Base-by-base conservation (phyloP, 2,329 filamentous ascomycete genomes). In the Botrytis aclada region DNA sequence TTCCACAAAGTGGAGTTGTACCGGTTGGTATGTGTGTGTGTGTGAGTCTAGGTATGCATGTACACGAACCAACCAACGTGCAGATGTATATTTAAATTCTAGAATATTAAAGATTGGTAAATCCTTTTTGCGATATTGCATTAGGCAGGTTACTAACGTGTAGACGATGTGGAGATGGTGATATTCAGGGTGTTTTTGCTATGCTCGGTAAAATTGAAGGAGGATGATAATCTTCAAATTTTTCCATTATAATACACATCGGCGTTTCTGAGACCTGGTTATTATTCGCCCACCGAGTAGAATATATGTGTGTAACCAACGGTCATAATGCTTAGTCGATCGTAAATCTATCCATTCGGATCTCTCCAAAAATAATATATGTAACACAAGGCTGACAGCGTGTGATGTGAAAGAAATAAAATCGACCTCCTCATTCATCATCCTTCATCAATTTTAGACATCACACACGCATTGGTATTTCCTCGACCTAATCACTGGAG, bases 311-410 rank as follows among this genome's bases (percentile, higher is more conserved):
- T 66, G 45, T 54, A 37, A 51, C 22, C 32, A 29, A 54, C 34
- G 34, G 32, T 54, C 64, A 67, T 66, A 9, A 51, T 67, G 34
- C 45, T 54, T 47, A 45, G 51, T 16, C 54, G 7, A 70, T 47
- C 56, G 39, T 45, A 45, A 47, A 22, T 37, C n/a, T 56, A 43
- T 45, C 67, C 39, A 54, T 29, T 34, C 64, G 32, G n/a, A 60
- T 43, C 0, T 18, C 37, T 34, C 34, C 14, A 20, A n/a, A 14
- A 10, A 61, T 32, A 18, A 16, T 18, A 20, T 2, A 32, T 10
- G 45, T 65, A 41, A 56, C 34, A 56, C 60, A 58, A 71, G 34
- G 70, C 70, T 66, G 37, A 71, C 70, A 16, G 60, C 32, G 32
- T 47, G 39, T 63, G 39, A 37, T 37, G 16, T 20, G 39, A 39